Base-by-base conservation (phyloP, 352 stramenopile species). In the Globisporangium spiculum region DNA sequence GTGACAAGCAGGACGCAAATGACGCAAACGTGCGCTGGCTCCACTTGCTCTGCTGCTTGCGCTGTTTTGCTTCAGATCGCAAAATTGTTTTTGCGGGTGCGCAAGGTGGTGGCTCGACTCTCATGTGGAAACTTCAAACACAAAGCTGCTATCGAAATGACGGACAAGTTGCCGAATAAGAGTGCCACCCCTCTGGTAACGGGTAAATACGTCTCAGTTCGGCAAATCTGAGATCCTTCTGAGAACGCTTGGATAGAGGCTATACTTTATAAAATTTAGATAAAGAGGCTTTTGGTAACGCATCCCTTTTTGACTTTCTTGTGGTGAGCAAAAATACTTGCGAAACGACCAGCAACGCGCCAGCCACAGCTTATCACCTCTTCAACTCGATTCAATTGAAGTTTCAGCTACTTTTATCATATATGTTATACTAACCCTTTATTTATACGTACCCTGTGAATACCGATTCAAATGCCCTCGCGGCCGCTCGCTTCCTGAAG, bases 321-420 rank as follows among this genome's bases (percentile, higher is more conserved):
- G 62, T 67, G 62, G 62, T 58, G 24, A 18, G 4, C 10, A 55
- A 59, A 67, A 61, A 60, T 26, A 55, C 22, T 60, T 44, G 32
- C 32, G n/a, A 61, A 61, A 61, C 48, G 18, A 30, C 48, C 14
- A 22, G 41, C 16, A 18, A 54, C 24, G 44, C 38, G 16, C 24
- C 12, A 24, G 24, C 16, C 26, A 34, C 59, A 65, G 2, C 6
- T 22, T 10, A 65, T 65, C 5, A 2, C 36, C 46, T 55, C 14
- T 38, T 0, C 0, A 26, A 44, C 0, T 32, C 6, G 24, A 44
- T 55, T 1, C 5, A 16, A 8, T 36, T 65, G 22, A 56, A 44
- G 12, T 62, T 62, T 22, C 20, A 6, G 9, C 10, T 18, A 16
- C 34, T 10, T 0, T 22, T 62, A 32, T 1, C 2, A 41, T 44